Base-by-base conservation (phyloP, 257 asterid genomes). In the Primulina tabacum region DNA sequence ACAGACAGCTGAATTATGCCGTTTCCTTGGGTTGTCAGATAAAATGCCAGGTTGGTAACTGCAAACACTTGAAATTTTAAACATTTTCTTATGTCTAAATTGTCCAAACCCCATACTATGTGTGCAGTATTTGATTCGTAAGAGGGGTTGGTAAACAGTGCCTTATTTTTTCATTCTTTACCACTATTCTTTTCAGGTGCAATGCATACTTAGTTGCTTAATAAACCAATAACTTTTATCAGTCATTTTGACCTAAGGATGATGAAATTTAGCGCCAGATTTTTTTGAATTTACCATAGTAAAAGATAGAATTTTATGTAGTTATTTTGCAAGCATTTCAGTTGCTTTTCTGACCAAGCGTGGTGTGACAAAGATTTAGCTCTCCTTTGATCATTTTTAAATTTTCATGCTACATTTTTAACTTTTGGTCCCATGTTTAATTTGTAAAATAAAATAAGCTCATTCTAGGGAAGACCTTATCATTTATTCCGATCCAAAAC, bases 1-100 rank as follows among this genome's bases (percentile, higher is more conserved):
- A 43, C 99, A 94, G 79, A 88, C 96, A 59, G 97, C 99, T 71
- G 99, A 94, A 72, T 77, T 94, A 69, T 94, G 99, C 71, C 98
- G 96, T 68, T 83, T 77, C 71, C 99, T 94, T 83, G 98, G 97
- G 63, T 78, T 94, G 83, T 80, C 96, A 0, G 95, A 91, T 75
- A 89, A 87, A 80, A 94, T 94, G 97, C 96, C 97, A 85, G 98
- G 98, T 91, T 84, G 62, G 81, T 74, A 71, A 59, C 61, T 77
- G 33, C 55, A 60, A 40, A 30, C 60, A 17, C 14, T 29, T 65
- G 70, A 20, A 47, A 40, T 26, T 66, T 63, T 71, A 37, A 53
- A 55, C 71, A 9, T 21, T 65, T 62, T 64, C 68, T 43, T 47
- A 6, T 21, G 21, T 50, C 55, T 7, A 32, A 52, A 63, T 32